Conservation (phyloP, 2,329 filamentous ascomycete genomes). For the Beauveria caledonica region DNA sequence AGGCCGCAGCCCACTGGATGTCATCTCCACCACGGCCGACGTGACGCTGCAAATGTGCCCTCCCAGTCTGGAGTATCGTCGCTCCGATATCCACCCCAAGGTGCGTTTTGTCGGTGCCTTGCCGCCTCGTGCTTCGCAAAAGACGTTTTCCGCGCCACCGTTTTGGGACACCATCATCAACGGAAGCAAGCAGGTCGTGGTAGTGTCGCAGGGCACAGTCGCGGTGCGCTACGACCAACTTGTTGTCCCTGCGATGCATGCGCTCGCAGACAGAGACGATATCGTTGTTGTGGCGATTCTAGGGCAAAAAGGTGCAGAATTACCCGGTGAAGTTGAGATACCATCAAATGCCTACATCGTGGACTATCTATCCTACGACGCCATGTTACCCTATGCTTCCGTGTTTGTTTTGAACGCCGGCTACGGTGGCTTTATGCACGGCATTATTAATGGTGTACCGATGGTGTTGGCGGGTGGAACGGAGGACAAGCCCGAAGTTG, state of each 20-base stretch:
- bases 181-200: conserved; percentile 31
- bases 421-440: conserved; percentile 26
- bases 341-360: conserved; percentile 35
- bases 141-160: conserved; percentile 25
- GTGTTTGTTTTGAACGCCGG: conserved; percentile 41
- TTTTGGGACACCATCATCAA: conserved; percentile 38
- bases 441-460: conserved; percentile 6
- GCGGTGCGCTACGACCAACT: conserved; percentile 31
- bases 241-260: conserved; percentile 36
- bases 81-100: conserved; percentile 27
- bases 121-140: conserved; percentile 23
- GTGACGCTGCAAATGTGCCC: conserved; percentile 29
- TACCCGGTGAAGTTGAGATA: conserved; percentile 20
- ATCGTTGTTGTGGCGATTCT: conserved; percentile 26
- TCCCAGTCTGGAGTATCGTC: conserved; percentile 31
- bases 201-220: conserved; percentile 41
- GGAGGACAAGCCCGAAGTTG: conserved; percentile 8
- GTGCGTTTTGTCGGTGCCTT: conserved; percentile 37
- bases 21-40: conserved; percentile 24
- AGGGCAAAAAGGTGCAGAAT: conserved; percentile 18
- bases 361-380: conserved; percentile 42
- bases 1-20: conserved; percentile 21
- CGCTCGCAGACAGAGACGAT: conserved; percentile 32
- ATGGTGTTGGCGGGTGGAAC: neutral
- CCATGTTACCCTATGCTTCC: conserved; percentile 33